These are phyloP conservation scores for Geotrichum citri-aurantii DNA, from an alignment of 1,139 yeast genomes.

Conservation along the genomic window DNA sequence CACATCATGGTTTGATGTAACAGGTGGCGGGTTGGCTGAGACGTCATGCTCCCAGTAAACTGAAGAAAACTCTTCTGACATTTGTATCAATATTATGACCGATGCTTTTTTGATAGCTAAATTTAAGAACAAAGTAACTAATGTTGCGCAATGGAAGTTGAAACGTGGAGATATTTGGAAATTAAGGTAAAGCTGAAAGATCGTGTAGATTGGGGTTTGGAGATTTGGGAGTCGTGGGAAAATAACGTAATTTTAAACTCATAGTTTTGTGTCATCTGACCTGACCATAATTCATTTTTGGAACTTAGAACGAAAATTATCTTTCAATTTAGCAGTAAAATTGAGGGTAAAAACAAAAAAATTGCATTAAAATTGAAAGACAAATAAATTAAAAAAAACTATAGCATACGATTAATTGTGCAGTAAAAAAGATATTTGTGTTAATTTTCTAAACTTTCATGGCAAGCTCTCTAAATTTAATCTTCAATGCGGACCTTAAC, in stretches of 20 bases:
- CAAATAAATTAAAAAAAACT: too few relatives aligned
- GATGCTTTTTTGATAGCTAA: not conserved
- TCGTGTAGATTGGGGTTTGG: not conserved
- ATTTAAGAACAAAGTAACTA: not conserved
- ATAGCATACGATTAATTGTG: too few relatives aligned
- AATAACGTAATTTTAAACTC: not conserved
- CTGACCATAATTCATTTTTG: not conserved
- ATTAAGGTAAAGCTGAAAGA: not conserved
- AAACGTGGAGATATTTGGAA: not conserved
- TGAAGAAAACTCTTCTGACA: constrained; percentile 17
- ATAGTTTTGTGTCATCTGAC: not conserved
- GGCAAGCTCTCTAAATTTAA: too few relatives aligned
- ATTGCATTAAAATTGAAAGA: too few relatives aligned
- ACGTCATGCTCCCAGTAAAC: constrained; percentile 13
- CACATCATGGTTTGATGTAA: not conserved
- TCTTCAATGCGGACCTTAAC: too few relatives aligned
- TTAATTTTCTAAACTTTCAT: too few relatives aligned
- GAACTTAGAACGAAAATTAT: not conserved
- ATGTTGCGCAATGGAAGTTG: not conserved
- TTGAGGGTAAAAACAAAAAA: too few relatives aligned
- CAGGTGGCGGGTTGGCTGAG: constrained; percentile 9
- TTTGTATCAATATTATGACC: not conserved
- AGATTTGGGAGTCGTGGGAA: not conserved
- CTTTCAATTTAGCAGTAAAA: too few relatives aligned
- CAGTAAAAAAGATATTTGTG: too few relatives aligned